A percentile compares a stretch with the other conserved stretches of the same genome.
Conservation (phyloP, 441 rosid genomes). For the Capsella rubella region DNA sequence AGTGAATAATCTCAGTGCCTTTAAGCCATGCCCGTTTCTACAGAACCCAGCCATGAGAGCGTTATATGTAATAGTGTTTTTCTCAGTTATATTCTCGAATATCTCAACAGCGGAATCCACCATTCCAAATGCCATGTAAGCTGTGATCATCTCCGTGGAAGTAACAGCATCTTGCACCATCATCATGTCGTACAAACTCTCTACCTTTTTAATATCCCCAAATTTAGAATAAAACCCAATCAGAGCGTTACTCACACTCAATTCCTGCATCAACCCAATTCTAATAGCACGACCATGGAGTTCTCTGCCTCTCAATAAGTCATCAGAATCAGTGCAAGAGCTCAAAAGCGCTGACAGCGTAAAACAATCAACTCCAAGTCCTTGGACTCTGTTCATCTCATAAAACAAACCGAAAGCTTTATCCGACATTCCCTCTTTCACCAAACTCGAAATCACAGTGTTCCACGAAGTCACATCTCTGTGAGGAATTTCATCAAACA, state of each 20-base stretch:
- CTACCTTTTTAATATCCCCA: conserved; percentile 54
- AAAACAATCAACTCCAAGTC: conserved; percentile 56
- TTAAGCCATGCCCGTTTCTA: conserved; percentile 59
- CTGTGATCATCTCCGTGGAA: conserved; percentile 69
- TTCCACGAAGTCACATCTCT: conserved; percentile 81
- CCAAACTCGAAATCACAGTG: conserved; percentile 68
- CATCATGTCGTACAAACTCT: conserved; percentile 60
- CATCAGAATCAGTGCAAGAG: conserved; percentile 57
- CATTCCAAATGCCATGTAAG: conserved; percentile 70
- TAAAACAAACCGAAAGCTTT: conserved; percentile 58
- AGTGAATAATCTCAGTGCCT: conserved; percentile 58
- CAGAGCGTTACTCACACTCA: conserved; percentile 73
- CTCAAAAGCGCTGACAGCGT: conserved; percentile 67
- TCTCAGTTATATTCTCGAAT: conserved; percentile 68
- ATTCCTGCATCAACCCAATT: conserved; percentile 55
- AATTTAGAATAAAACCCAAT: conserved; percentile 65
- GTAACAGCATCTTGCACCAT: conserved; percentile 61
- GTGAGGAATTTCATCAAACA: conserved; percentile 73
- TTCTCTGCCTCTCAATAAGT: conserved; percentile 59
- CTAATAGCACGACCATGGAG: conserved; percentile 70
- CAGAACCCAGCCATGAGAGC: conserved; percentile 75
- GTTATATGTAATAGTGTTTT: conserved; percentile 60
- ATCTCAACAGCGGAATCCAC: conserved; percentile 66
- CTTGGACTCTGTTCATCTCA: conserved; percentile 48
- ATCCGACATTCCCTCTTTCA: conserved; percentile 49